phyloP scores from a whole-genome alignment of 805 yeast species.

The Zygoascus tannicola region DNA sequence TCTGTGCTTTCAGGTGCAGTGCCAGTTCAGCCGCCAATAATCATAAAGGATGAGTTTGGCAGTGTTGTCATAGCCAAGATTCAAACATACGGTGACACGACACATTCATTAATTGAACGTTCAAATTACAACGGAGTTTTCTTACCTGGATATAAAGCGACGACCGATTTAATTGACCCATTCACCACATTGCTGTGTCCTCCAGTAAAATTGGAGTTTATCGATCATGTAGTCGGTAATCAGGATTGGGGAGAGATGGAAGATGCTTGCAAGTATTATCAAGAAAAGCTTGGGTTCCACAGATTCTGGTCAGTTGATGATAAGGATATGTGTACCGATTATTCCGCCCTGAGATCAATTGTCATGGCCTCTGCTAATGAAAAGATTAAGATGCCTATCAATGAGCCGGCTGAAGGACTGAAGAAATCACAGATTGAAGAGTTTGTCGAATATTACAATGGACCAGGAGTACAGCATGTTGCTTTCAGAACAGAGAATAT shows the following conservation, averaged over 20 bases:
- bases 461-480: conserved; percentile 80
- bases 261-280: conserved; percentile 49
- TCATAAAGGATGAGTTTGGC: conserved; percentile 40
- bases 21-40: conserved; percentile 24
- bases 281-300: conserved; percentile 59
- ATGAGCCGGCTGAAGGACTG: conserved; percentile 68
- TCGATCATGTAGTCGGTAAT: conserved; percentile 81
- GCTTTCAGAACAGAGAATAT: conserved; percentile 62
- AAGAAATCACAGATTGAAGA: conserved; percentile 75
- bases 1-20: conserved; percentile 50
- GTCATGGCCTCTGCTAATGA: conserved; percentile 69
- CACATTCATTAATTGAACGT: conserved; percentile 58
- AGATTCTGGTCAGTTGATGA: conserved; percentile 83
- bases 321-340: conserved; percentile 57
- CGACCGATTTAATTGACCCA: neutral
- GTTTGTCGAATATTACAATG: conserved; percentile 61
- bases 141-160: conserved; percentile 40
- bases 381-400: conserved; percentile 66
- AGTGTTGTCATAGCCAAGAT: conserved; percentile 43
- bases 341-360: conserved; percentile 58
- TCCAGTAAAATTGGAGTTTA: conserved; percentile 31
- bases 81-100: conserved; percentile 49
- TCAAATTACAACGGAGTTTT: conserved; percentile 33
- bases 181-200: conserved; percentile 25
- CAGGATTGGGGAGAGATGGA: conserved; percentile 62